Base-by-base conservation (phyloP, 805 yeast genomes). In the Pichia heedii region DNA sequence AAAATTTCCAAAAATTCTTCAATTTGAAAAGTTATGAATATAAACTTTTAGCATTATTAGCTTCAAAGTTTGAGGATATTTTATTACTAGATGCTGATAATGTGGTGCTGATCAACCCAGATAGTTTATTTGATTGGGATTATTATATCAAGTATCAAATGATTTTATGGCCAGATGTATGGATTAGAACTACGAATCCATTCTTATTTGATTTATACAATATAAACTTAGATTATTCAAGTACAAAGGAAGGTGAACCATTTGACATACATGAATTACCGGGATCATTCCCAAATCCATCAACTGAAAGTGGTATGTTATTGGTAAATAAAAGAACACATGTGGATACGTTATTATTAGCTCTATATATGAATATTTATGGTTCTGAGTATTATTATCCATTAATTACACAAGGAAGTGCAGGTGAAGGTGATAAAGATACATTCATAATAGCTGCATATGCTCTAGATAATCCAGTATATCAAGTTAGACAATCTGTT, bases 401-500 rank as follows among this genome's bases (percentile, higher is more conserved):
- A 8, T 59, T 83, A 46, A 61, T 82, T 46, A 74, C 85, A 0
- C 89, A 81, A 57, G 85, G 85, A 15, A 69, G 78, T 16, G 79
- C 85, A 3, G 89, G 89, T 32, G 84, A 81, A 64, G 89, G 89
- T 43, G 89, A 83, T 54, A 82, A 82, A 57, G 89, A 83, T 56
- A 81, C 89, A 0, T 81, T 79, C 48, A 71, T 79, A 22, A 79
- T 82, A 10, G 88, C 85, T 2, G 86, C 88, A 0, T 68, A 67
- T 48, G 77, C 60, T 3, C 37, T 56, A 4, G 33, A 42, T 2
- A 37, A 46, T 34, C 54, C 56, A 1, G 50, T 50, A 15, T 56
- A 60, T 44, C 88, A 81, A 58, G 81, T 78, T 9, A 65, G 71
- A 39, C 73, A 68, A 49, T 65, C 65, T 47, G 66, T 78, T 51